These are phyloP conservation scores for Malus hybrid DNA, from an alignment of 331 rosid genomes.

Conservation along the genomic window DNA sequence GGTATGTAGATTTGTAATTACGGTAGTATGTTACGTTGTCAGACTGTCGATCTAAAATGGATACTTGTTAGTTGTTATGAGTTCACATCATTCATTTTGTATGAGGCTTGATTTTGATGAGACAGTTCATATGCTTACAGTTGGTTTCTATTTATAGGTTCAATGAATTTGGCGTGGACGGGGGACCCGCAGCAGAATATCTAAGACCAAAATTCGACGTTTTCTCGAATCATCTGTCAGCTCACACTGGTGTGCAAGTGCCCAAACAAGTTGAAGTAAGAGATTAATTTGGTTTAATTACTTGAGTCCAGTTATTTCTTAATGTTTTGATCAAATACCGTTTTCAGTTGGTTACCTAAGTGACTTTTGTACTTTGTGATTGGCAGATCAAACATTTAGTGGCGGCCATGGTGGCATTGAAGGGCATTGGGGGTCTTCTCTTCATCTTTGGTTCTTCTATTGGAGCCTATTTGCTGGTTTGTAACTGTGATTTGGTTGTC, in stretches of 20 bases:
- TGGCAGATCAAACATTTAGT: constrained; percentile 41
- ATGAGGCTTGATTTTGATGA: neutral
- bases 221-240: constrained; percentile 27
- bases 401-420: constrained; percentile 42
- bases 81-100: neutral
- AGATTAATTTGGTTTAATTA: neutral
- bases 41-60: neutral
- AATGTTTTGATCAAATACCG: neutral
- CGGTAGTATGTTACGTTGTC: neutral
- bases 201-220: constrained; percentile 41
- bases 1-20: neutral
- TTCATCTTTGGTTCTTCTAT: constrained; percentile 50
- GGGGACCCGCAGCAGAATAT: constrained; percentile 49
- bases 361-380: constrained; percentile 10
- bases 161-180: constrained; percentile 49
- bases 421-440: constrained; percentile 49
- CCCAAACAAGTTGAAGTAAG: constrained; percentile 46
- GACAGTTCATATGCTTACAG: neutral
- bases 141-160: constrained; percentile 32
- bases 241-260: constrained; percentile 35
- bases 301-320: neutral
- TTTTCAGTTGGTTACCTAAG: neutral
- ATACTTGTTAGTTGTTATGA: neutral
- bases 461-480: constrained; percentile 58
- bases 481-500: constrained; percentile 1